phyloP scores from a whole-genome alignment of 768 basidiomycete species.

The Amylocystis lapponica region DNA sequence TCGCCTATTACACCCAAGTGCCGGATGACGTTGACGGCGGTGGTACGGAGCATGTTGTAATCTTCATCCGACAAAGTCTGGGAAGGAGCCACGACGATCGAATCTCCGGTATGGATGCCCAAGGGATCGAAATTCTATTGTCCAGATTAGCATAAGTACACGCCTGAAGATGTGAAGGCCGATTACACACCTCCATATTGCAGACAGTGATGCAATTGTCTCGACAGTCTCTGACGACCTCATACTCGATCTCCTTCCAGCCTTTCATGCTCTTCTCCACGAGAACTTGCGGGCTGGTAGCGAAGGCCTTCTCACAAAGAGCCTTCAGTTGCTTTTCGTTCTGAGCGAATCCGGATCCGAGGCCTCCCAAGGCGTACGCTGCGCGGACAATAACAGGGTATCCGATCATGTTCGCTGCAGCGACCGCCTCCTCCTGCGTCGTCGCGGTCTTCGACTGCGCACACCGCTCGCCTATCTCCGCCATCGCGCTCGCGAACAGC shows the following conservation, averaged over 20 bases:
- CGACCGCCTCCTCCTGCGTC: constrained; percentile 76
- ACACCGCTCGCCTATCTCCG: constrained; percentile 91
- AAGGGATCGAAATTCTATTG: constrained; percentile 95
- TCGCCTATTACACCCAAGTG: constrained; percentile 97
- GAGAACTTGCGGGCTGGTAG: constrained; percentile 96
- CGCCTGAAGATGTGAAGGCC: background rate
- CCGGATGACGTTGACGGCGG: constrained; percentile 97
- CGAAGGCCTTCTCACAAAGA: constrained; percentile 91
- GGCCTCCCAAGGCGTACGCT: constrained; percentile 92
- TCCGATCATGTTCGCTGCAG: constrained; percentile 79
- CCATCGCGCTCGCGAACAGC: constrained; percentile 92
- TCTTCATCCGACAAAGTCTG: constrained; percentile 99
- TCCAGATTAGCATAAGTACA: constrained; percentile 1
- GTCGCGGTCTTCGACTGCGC: constrained; percentile 87
- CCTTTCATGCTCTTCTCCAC: constrained; percentile 99
- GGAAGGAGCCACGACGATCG: constrained; percentile 95
- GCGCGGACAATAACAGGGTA: constrained; percentile 97
- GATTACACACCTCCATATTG: constrained; percentile 93
- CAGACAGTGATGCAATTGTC: constrained; percentile 99
- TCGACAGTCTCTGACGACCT: constrained; percentile 94
- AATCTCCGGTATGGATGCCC: constrained; percentile 98
- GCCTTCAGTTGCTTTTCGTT: constrained; percentile 84
- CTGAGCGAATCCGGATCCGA: constrained; percentile 96
- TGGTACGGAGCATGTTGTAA: constrained; percentile 98
- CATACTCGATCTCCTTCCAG: constrained; percentile 99